Base-by-base conservation (phyloP, 352 stramenopile species). In the Globisporangium megalacanthum region DNA sequence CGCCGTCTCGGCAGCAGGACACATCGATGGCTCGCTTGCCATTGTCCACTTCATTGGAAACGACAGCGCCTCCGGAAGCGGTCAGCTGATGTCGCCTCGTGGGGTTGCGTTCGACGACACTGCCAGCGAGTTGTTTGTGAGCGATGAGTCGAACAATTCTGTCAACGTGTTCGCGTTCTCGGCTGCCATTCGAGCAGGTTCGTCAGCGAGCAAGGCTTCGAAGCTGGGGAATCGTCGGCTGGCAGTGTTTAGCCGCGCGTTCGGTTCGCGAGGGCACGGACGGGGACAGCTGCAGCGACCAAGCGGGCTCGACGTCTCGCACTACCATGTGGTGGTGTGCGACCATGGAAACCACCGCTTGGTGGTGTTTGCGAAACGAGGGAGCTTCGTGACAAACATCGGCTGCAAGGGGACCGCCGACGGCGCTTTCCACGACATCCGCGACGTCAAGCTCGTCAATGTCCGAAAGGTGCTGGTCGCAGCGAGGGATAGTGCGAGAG, bases 281-380 rank as follows among this genome's bases (percentile, higher is more conserved):
- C 37, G 35, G 6, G 73, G 65, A 9, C 55, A 79, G 7, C 47
- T 88, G 10, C 76, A 82, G 54, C 62, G 69, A 19, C 75, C 74
- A 9, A 65, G 52, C 29, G 72, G 71, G 4, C 62, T 88, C 10
- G 76, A 81, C 58, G 51, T 84, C 19, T 88, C 77, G 0, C 81
- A 88, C 64, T 89, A 89, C 45, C 81, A 92, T 44, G 67, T 82
- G 6, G 56, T 86, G 7, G 73, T 88, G 3, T 88, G 73, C 20
- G 81, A 92, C 52, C 64, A 57, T 7, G 81, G 79, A 0, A 83
- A 88, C 42, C 61, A 62, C 33, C 72, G 77, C 3, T 25, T 92
- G 9, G 69, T 52, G 6, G 60, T 77, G 1, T 89, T 85, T 50
- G 66, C 77, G 0, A 92, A 92, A 15, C 69, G 76, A 15, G 81